Evolutionary conservation across 2,329 filamentous ascomycete genomes (phyloP), one percentile per base, ranked within the genome.

Genomic region (Colletotrichum lini): DNA sequence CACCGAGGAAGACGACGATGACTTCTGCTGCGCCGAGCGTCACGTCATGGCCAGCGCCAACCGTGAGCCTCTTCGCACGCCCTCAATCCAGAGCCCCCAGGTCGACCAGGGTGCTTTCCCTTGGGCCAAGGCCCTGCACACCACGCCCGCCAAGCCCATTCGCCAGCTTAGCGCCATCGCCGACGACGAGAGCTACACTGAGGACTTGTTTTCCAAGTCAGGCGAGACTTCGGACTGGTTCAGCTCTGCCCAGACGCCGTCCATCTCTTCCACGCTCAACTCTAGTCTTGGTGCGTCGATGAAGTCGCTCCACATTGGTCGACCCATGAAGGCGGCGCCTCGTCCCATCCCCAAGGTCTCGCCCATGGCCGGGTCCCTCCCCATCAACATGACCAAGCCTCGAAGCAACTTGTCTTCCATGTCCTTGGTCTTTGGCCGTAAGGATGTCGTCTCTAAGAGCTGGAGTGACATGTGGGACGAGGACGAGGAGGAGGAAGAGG

Each of bases 381-480:
- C 93, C 6, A 96, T 96, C 79, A 91, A 89, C 73, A 94, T 95
- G 82, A 93, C 93, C 16, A 91, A 96, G 79, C 92, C 94, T 0
- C 89, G 89, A 75, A 87, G 90, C 73, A 88, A 89, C 50, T 85
- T 92, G 75, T 86, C 89, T 65, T 91, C 93, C 72, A 92, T 96
- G 87, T 91, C 93, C 5, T 89, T 92, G 78, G 90, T 96, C 61
- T 96, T 97, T 79, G 94, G 93, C 62, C 91, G 93, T 79, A 89
- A 90, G 73, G 93, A 96, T 56, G 86, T 89, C 58, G 94, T 97
- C 58, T 98, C 96, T 67, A 98, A 98, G 92, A 98, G 96, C 86
- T 99, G 96, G 96, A 98, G 95, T 78, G 96, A 99, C 81, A 91
- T 98, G 81, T 98, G 95, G 92, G 96, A 98, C 70, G 96, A 98